Evolutionary conservation across 2,329 filamentous ascomycete genomes (phyloP), one percentile per base, ranked within the genome.

Genomic region (Neopestalotiopsis sp.): DNA sequence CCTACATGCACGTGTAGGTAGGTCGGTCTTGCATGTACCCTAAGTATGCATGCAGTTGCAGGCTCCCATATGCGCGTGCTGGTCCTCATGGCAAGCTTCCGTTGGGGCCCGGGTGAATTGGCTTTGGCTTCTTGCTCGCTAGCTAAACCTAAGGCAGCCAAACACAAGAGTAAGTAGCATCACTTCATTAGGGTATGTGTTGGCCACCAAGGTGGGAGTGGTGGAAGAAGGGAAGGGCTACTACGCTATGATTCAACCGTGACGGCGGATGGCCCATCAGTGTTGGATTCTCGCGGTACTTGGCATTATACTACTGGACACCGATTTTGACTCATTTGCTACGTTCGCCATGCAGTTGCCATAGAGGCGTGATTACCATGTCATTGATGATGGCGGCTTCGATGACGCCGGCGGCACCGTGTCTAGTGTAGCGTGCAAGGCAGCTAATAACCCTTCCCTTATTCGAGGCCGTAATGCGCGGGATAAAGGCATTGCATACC

Each of bases 21-120:
- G 45, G 45, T 38, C 9, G 10, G 34, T 6, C 10, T 10, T 38
- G 34, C 10, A 38, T 38, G 34, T 10, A 38, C 34, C 34, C 10
- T 53, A 9, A 17, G 20, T 53, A 53, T 53, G 45, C 45, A 53
- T 53, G 45, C 45, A 53, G 45, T 20, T 20, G 34, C 45, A 53
- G n/a, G 45, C 30, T 40, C 24, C 62, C 34, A 28, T 2, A 56
- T 66, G 63, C 63, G 49, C 56, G 63, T 66, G 63, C 45, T 57
- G 28, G 32, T 45, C 34, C 34, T 57, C 63, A 24, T 57, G 42
- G 63, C 42, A 28, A 66, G 63, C 24, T 34, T 66, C 63, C 9
- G 57, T 66, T 66, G 63, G 63, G 28, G 45, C 49, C 34, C 63
- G 63, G 42, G 20, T 66, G 63, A 38, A 65, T 20, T 32, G 63